Conservation (phyloP, 116 monocot genomes). For the Papilionanthe hybrid region DNA sequence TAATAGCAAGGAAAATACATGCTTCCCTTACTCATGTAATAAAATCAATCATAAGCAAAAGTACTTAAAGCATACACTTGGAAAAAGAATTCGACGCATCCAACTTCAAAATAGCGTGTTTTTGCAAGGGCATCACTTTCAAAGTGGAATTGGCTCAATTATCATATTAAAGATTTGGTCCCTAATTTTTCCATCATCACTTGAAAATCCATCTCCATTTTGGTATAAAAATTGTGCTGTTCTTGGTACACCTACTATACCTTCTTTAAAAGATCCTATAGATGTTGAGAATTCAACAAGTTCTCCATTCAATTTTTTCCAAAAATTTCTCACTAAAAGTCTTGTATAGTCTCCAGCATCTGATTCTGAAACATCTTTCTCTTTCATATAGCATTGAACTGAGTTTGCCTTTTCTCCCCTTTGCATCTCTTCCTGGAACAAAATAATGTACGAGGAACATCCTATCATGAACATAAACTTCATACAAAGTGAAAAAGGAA, state of each 20-base stretch:
- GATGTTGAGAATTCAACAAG: background rate
- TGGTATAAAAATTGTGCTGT: conserved; percentile 22
- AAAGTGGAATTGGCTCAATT: conserved; percentile 23
- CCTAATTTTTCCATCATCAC: background rate
- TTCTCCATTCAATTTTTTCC: conserved; percentile 22
- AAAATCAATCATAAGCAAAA: no score
- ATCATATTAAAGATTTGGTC: conserved; percentile 18
- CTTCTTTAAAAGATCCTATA: conserved; percentile 3
- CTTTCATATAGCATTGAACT: conserved; percentile 11
- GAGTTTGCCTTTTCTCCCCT: conserved; percentile 19
- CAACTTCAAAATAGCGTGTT: no score
- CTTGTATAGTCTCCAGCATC: conserved; percentile 23
- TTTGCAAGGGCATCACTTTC: no score
- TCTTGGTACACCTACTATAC: conserved; percentile 9
- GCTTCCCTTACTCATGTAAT: no score
- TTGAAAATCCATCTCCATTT: conserved; percentile 32
- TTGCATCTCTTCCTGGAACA: conserved; percentile 23
- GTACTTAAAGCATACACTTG: no score
- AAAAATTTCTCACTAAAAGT: conserved; percentile 7
- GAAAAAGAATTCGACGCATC: no score
- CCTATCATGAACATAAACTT: background rate
- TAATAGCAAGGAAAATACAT: no score
- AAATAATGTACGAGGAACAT: background rate
- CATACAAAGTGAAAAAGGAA: no score
- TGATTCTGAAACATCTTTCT: background rate